Base-by-base conservation (phyloP, 2,329 filamentous ascomycete species). In the Emmonsiellopsis sp. region DNA sequence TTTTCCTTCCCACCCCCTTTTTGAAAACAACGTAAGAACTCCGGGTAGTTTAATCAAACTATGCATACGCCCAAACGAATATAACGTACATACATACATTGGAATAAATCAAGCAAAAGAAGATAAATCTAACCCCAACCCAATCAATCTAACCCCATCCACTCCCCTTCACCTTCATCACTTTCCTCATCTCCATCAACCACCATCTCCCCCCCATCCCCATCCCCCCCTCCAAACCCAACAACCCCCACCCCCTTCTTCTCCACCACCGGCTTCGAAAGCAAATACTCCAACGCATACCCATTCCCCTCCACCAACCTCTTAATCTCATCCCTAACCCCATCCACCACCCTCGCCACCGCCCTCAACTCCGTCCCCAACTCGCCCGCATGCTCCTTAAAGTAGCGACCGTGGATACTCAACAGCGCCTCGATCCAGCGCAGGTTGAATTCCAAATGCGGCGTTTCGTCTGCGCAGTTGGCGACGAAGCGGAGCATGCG, bases 371-470 rank as follows among this genome's bases (percentile, higher is more conserved):
- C 93, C 2, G 92, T 81, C 38, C 92, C 89, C 35, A 93, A 83
- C 61, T 86, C 85, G 51, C 81, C 85, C 20, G 86, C 79, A 67
- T 92, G 86, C 37, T 91, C 86, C 55, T 89, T 87, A 62, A 98
- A 79, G 77, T 86, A 92, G 20, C 86, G 79, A 35, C 93, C 93
- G 67, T 97, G 92, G 62, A 83, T 84, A 62, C 87, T 86, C 55
- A 97, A 76, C 8, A 84, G 60, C 1, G 88, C 83, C 69, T 93
- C 88, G 64, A 96, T 87, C 93, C 93, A 98, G 7, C 92, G 74
- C 44, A 98, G 75, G 63, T 93, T 95, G 71, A 97, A 94, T 72
- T 98, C 93, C 4, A 98, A 80, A 74, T 96, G 92, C 1, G 91
- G 92, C 1, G 86, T 91, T 65, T 92, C 84, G 63, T 97, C 92